A percentile compares a stretch with the other conserved stretches of the same genome.
phyloP scores from a whole-genome alignment of 495 filamentous ascomycete genomes.

The Tirmania nivea region DNA sequence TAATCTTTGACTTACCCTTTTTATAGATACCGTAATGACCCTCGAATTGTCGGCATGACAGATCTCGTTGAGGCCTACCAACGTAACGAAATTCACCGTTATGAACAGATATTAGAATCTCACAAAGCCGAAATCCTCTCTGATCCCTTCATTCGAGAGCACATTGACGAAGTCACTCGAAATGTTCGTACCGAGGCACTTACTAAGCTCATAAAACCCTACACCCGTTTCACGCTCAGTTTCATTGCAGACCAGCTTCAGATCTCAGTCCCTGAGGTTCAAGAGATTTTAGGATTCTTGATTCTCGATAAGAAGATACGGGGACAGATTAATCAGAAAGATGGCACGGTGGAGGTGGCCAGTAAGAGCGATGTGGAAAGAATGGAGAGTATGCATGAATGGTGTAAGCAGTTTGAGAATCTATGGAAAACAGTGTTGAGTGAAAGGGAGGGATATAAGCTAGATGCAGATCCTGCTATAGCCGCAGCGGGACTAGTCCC shows the following conservation, averaged over 20 bases:
- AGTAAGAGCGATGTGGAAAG: slow-evolving; percentile 53
- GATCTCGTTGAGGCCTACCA: slow-evolving; percentile 93
- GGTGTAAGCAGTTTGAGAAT: slow-evolving; percentile 42
- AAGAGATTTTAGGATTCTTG: slow-evolving; percentile 80
- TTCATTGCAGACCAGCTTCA: slow-evolving; percentile 74
- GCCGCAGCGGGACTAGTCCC: too few species aligned
- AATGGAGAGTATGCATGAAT: slow-evolving; percentile 47
- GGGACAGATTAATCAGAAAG: slow-evolving; percentile 74
- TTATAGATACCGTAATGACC: slow-evolving; percentile 61
- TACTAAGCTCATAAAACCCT: slow-evolving; percentile 79
- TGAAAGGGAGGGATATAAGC: slow-evolving; percentile 50
- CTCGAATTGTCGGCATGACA: slow-evolving; percentile 89
- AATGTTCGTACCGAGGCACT: slow-evolving; percentile 96
- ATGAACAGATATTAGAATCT: slow-evolving; percentile 67
- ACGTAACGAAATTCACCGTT: slow-evolving; percentile 77
- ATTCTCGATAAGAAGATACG: slow-evolving; percentile 74
- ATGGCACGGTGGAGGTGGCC: slow-evolving; percentile 61
- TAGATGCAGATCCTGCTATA: slow-evolving; percentile 1
- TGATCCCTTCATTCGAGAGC: slow-evolving; percentile 93
- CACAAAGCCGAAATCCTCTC: slow-evolving; percentile 64
- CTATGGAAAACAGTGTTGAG: slow-evolving; percentile 45
- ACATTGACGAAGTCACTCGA: slow-evolving; percentile 95
- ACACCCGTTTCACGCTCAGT: slow-evolving; percentile 67
- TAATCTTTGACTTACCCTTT: not conserved
- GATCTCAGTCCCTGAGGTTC: slow-evolving; percentile 64